Evolutionary conservation across 1,139 yeast genomes (phyloP), one percentile per base, ranked within the genome.

Genomic region (Protomyces macrosporus): DNA sequence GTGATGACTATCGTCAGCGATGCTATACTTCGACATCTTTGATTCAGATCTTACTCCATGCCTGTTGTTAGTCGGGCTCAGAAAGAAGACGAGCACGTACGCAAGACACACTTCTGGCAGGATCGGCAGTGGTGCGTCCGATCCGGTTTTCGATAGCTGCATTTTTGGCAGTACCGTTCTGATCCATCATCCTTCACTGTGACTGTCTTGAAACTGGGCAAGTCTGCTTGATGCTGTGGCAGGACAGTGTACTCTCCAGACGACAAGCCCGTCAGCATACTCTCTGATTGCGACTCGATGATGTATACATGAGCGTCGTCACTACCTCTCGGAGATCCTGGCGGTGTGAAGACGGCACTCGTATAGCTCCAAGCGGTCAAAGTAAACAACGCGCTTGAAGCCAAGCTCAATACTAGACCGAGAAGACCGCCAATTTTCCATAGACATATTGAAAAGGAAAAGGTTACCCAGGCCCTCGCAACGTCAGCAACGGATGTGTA

Each of bases 61-160:
- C 55, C 65, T 60, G 14, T 39, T 16, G 36, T 55, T 37, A 59
- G 57, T 32, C 16, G 7, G 12, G 30, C 36, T 4, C 4, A 5
- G 48, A 14, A 14, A 36, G 35, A 12, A 35, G 16, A 4, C n/a
- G 35, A 16, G 14, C 9, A 50, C 64, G 6, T 42, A 55, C 65
- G 54, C 42, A 65, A 56, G 34, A 65, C 53, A 52, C 66, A 65
- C 9, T 33, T 23, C 34, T 48, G 32, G 54, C 63, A 65, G n/a
- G 59, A 53, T 23, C 63, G 35, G 42, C 65, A 62, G 37, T 63
- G 66, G 35, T 63, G 65, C n/a, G 66, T 53, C 35, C 63, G 63
- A 32, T 63, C 66, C n/a, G 63, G 66, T 53, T 65, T 65, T 23
- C 37, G 32, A 10, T 45, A 45, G 10, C 39, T 39, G 33, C 66